Evolutionary conservation across 2,329 filamentous ascomycete genomes (phyloP).

Genomic region (Akanthomyces dipterigenus): DNA sequence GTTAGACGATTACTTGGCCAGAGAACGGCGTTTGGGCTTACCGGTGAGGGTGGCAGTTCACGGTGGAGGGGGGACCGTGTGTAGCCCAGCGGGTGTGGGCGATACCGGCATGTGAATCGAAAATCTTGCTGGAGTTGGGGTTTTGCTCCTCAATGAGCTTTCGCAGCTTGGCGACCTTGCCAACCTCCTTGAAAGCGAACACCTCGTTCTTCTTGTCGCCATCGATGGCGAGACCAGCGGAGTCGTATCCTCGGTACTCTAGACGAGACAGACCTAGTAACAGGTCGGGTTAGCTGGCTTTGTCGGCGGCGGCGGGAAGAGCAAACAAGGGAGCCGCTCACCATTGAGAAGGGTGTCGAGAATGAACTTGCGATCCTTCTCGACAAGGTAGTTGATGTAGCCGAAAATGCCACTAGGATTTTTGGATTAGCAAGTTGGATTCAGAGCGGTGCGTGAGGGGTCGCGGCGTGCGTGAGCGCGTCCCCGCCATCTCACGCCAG

Average conservation of each 20-base stretch:
- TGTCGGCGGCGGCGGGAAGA: background rate
- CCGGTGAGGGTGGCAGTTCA: slow-evolving; percentile 98
- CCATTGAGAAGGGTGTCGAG: slow-evolving; percentile 94
- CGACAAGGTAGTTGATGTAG: slow-evolving; percentile 98
- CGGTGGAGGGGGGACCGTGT: slow-evolving; percentile 84
- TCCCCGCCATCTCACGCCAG: background rate
- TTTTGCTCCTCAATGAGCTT: slow-evolving; percentile 79
- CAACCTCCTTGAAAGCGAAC: slow-evolving; percentile 96
- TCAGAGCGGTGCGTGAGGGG: background rate
- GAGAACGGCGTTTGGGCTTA: slow-evolving; percentile 37
- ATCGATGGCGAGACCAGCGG: slow-evolving; percentile 89
- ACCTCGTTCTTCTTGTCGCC: slow-evolving; percentile 99
- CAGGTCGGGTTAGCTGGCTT: slow-evolving; percentile 23
- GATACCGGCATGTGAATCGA: slow-evolving; percentile 97
- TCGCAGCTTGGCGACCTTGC: slow-evolving; percentile 96
- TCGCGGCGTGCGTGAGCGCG: background rate
- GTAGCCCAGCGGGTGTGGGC: slow-evolving; percentile 99
- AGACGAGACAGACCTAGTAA: slow-evolving; percentile 77
- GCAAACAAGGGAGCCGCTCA: slow-evolving; percentile 35
- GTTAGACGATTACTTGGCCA: background rate
- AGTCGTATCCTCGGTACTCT: slow-evolving; percentile 98
- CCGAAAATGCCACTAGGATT: slow-evolving; percentile 79
- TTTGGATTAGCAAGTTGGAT: slow-evolving; percentile 21
- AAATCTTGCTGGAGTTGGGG: slow-evolving; percentile 83
- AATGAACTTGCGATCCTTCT: slow-evolving; percentile 97